These are phyloP conservation scores for Helicostylum pulchrum DNA, from an alignment of 192 early-diverging fungal species.

Conservation along the genomic window DNA sequence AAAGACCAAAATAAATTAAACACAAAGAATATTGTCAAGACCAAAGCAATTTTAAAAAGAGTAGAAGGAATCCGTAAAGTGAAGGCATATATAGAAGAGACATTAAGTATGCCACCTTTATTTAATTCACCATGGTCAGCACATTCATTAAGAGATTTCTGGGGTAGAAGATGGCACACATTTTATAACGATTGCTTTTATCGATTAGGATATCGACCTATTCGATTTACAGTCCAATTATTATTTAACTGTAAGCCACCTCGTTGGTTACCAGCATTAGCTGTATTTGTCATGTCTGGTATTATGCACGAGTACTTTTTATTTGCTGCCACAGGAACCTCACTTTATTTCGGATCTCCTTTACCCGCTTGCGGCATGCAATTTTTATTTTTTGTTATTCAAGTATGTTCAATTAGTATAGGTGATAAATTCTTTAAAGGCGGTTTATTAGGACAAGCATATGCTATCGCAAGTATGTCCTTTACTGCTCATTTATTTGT, in stretches of 20 bases:
- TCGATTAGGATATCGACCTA: constrained; percentile 13
- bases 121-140: constrained; percentile 7
- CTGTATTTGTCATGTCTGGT: constrained; percentile 16
- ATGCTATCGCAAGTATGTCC: constrained; percentile 4
- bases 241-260: constrained; percentile 7
- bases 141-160: constrained; percentile 11
- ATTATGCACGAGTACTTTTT: constrained; percentile 24
- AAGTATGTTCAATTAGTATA: not conserved
- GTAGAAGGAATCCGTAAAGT: constrained; percentile 1
- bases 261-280: constrained; percentile 10
- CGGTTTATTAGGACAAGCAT: constrained; percentile 2
- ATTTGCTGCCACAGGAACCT: constrained; percentile 3
- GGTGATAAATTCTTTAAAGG: constrained; percentile 2
- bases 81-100: constrained; percentile 10
- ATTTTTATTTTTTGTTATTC: constrained; percentile 8
- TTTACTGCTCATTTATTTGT: constrained; percentile 19
- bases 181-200: constrained; percentile 22
- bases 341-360: constrained; percentile 7
- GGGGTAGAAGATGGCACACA: constrained; percentile 18
- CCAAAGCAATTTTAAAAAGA: not conserved
- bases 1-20: not conserved
- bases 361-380: constrained; percentile 4
- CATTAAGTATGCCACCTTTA: constrained; percentile 16
- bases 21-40: not conserved
- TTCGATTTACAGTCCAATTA: not conserved